Percentiles rank a stretch among this genome's conserved stretches.
Evolutionary conservation across 495 filamentous ascomycete genomes (phyloP).

Genomic region (Annulohypoxylon stygium): DNA sequence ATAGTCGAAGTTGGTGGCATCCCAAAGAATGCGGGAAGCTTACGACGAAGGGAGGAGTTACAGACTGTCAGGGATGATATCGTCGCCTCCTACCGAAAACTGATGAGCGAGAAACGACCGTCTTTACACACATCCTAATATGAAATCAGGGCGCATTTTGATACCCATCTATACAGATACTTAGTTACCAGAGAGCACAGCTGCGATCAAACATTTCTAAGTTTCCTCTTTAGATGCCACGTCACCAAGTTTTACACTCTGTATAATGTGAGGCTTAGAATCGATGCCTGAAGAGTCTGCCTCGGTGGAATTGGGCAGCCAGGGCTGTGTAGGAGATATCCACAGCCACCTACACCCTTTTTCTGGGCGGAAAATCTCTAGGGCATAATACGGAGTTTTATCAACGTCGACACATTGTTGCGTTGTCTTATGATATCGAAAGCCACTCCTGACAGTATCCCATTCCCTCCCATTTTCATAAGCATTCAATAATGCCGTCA

Average conservation of each 20-base stretch:
- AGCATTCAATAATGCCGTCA: background rate
- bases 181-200: too few species aligned
- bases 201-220: background rate
- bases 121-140: slow-evolving; percentile 35
- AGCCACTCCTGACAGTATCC: background rate
- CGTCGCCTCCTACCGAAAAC: slow-evolving; percentile 82
- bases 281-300: too few species aligned
- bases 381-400: background rate
- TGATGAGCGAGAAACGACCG: slow-evolving; percentile 78
- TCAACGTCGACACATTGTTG: background rate
- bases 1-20: slow-evolving; percentile 79
- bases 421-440: background rate
- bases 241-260: background rate
- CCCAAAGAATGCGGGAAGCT: slow-evolving; percentile 81
- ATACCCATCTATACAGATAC: background rate
- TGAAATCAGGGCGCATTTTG: background rate
- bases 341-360: too few species aligned
- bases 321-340: too few species aligned
- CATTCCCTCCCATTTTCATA: background rate
- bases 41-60: slow-evolving; percentile 85
- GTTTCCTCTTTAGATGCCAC: background rate
- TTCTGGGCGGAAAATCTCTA: background rate
- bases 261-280: background rate
- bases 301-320: too few species aligned
- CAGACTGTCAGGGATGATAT: slow-evolving; percentile 79